Conservation (phyloP, 306 rosid species). For the Quillaja saponaria region DNA sequence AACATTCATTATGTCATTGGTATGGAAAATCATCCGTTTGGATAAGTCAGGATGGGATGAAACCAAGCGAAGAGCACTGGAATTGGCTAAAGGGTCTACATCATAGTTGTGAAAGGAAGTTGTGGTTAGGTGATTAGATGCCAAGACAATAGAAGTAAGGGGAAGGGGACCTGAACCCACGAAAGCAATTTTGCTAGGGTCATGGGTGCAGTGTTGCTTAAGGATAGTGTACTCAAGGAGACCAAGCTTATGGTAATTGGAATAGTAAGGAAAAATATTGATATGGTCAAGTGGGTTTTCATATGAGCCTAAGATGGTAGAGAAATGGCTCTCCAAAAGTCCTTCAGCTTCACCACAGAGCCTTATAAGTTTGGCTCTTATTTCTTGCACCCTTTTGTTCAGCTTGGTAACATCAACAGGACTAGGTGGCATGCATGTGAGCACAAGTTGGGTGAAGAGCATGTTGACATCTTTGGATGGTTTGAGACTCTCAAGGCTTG, state of each 20-base stretch:
- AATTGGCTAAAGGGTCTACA: slow-evolving; percentile 65
- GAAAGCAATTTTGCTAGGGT: slow-evolving; percentile 56
- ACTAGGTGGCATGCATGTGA: slow-evolving; percentile 72
- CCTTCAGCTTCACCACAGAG: slow-evolving; percentile 81
- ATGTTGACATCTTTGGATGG: slow-evolving; percentile 84
- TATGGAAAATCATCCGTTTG: slow-evolving; percentile 63
- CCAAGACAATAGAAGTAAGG: slow-evolving; percentile 75
- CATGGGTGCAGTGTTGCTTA: slow-evolving; percentile 40
- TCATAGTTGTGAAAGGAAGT: slow-evolving; percentile 77
- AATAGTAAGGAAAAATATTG: slow-evolving; percentile 68
- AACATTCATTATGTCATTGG: slow-evolving; percentile 62
- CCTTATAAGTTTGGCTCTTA: slow-evolving; percentile 58
- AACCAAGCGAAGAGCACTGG: slow-evolving; percentile 53
- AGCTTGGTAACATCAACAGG: slow-evolving; percentile 62
- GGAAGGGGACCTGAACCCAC: slow-evolving; percentile 96
- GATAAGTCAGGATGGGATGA: slow-evolving; percentile 60
- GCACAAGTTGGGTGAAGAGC: slow-evolving; percentile 73
- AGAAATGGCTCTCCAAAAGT: slow-evolving; percentile 61
- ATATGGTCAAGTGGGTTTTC: slow-evolving; percentile 56
- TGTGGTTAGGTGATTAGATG: slow-evolving; percentile 58
- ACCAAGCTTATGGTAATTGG: slow-evolving; percentile 75
- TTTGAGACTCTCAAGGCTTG: slow-evolving; percentile 60
- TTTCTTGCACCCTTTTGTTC: slow-evolving; percentile 44
- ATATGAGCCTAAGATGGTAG: slow-evolving; percentile 48
- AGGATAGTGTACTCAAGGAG: slow-evolving; percentile 72